Conservation (phyloP, 257 asterid genomes). For the Eucommia ulmoides region DNA sequence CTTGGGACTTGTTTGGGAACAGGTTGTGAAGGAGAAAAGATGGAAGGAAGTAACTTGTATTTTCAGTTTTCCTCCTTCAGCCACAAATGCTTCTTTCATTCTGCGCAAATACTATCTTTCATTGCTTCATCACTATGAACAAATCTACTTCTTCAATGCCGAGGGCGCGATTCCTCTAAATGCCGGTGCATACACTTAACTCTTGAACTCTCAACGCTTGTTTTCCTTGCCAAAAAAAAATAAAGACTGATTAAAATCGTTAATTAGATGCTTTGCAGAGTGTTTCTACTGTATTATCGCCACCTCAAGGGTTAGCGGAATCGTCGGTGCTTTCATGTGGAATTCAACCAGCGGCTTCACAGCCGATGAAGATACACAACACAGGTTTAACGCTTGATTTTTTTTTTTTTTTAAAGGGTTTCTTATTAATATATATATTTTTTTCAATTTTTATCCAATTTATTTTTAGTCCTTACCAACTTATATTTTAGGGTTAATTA, state of each 20-base stretch:
- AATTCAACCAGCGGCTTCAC: constrained; percentile 15
- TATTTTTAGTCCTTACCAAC: no score
- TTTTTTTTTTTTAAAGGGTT: no score
- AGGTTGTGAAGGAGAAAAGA: constrained; percentile 54
- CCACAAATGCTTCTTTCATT: constrained; percentile 81
- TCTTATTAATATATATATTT: no score
- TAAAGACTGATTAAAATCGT: not conserved
- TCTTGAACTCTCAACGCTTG: not conserved
- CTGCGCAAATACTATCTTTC: constrained; percentile 73
- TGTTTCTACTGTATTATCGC: constrained; percentile 15
- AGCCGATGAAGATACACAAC: constrained; percentile 6
- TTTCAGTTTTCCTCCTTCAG: constrained; percentile 74
- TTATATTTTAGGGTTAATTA: no score
- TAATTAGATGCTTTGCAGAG: constrained; percentile 33
- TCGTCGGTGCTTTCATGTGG: constrained; percentile 10
- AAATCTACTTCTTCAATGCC: constrained; percentile 58
- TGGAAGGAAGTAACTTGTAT: constrained; percentile 71
- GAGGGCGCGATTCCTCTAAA: constrained; percentile 48
- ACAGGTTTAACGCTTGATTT: constrained; percentile 14
- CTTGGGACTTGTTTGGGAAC: constrained; percentile 4
- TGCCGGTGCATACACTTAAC: constrained; percentile 27
- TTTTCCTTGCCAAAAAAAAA: no score
- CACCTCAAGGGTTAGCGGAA: constrained; percentile 18
- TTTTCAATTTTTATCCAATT: no score
- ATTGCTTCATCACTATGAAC: constrained; percentile 71